Base-by-base conservation (phyloP, 2,329 filamentous ascomycete species). In the Aspergillus novofumigatus region DNA sequence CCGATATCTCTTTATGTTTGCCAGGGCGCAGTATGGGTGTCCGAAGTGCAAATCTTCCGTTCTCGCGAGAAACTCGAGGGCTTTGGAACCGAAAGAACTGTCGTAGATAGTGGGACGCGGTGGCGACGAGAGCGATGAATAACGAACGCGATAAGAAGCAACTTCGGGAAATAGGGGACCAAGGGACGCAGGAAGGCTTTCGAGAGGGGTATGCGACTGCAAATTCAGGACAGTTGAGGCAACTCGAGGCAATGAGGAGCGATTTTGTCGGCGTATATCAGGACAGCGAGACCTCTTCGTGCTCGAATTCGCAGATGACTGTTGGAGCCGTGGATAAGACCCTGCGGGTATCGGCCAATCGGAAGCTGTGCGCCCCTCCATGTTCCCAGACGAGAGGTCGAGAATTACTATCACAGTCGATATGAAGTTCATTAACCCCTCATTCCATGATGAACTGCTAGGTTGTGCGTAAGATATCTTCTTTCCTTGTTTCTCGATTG, bases 281-380 rank as follows among this genome's bases (percentile, higher is more conserved):
- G 14, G 41, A 11, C 20, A 26, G 21, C 14, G 8, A 14, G 11
- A 42, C 21, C 41, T n/a, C 41, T 28, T 51, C n/a, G 10, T 29
- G 48, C 9, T 56, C n/a, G 52, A 53, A 53, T 60, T 55, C 50
- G 54, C 49, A 53, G 32, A 47, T 35, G 56, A 48, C 42, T 51
- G 41, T 45, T 47, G n/a, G 54, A 59, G 41, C 60, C 63, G 59
- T 64, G 62, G 65, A 65, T 66, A 62, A 58, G 47, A 52, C 48
- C 14, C 44, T 20, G 49, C 21, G 38, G 11, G 21, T 11, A 29
- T 42, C 56, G 60, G 62, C 74, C 74, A 76, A 76, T 76, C 66
- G 69, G 55, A 62, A 56, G 29, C 28, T 53, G 59, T 58, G 60
- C 59, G 64, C 69, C 69, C 72, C 72, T 73, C 72, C 72, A 74